Evolutionary conservation across 108 stramenopile species (phyloP).

Genomic region (Conticribra weissflogii): DNA sequence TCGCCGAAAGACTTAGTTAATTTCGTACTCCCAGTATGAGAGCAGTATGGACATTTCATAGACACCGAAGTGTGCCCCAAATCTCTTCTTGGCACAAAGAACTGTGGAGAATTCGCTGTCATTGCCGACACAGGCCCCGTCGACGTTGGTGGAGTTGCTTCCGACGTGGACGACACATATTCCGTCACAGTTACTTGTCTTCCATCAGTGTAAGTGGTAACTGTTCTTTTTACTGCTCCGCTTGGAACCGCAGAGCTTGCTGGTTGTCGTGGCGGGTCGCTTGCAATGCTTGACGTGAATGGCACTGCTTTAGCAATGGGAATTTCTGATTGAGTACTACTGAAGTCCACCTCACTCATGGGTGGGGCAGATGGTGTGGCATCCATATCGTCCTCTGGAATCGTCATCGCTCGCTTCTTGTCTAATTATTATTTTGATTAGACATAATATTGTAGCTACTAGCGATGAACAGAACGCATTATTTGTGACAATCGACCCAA

Average conservation of each 20-base stretch:
- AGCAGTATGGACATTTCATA: slow-evolving; percentile 35
- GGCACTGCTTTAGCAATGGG: background rate
- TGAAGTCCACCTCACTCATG: slow-evolving; percentile 14
- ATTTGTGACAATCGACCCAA: too few relatives aligned
- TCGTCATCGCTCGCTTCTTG: too few relatives aligned
- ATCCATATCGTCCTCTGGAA: background rate
- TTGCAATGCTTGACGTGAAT: background rate
- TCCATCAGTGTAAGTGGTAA: slow-evolving; percentile 40
- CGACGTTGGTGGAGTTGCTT: slow-evolving; percentile 5
- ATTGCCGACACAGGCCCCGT: slow-evolving; percentile 9
- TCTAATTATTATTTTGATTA: too few relatives aligned
- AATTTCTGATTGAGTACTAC: background rate
- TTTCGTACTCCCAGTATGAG: slow-evolving; percentile 19
- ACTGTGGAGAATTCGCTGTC: background rate
- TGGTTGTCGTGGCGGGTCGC: background rate
- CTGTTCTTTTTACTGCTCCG: slow-evolving; percentile 18
- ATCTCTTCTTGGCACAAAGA: slow-evolving; percentile 29
- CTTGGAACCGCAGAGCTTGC: background rate
- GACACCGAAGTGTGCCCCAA: slow-evolving; percentile 21
- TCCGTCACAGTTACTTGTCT: slow-evolving; percentile 48
- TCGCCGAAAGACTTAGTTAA: slow-evolving; percentile 15
- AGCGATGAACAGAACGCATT: too few relatives aligned
- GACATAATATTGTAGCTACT: too few relatives aligned
- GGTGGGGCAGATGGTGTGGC: slow-evolving; percentile 34
- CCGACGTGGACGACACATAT: slow-evolving; percentile 13